Evolutionary conservation across 371 early-diverging fungal species (phyloP).

Genomic region (Apophysomyces elegans): DNA sequence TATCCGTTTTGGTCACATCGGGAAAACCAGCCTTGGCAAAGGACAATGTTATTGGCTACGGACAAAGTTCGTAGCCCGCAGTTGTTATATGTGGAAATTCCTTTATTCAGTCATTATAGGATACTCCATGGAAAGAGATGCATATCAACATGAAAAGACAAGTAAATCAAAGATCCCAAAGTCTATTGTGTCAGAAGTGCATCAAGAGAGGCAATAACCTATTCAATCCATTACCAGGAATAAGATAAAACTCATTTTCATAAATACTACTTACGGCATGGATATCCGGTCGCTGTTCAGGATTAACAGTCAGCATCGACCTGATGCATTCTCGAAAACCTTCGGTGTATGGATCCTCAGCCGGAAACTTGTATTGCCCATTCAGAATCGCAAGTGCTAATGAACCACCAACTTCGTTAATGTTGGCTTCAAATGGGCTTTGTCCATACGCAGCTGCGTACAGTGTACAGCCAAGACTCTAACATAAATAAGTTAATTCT

Average conservation of each 20-base stretch:
- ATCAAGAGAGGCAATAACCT: slow-evolving; percentile 16
- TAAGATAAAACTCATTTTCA: neutral
- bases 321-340: slow-evolving; percentile 62
- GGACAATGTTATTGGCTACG: too few species aligned
- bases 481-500: neutral
- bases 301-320: slow-evolving; percentile 66
- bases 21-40: too few species aligned
- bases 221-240: neutral
- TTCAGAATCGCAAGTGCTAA: slow-evolving; percentile 73
- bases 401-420: slow-evolving; percentile 71
- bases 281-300: slow-evolving; percentile 68
- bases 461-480: slow-evolving; percentile 69
- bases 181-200: neutral
- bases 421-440: slow-evolving; percentile 73
- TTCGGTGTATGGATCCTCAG: slow-evolving; percentile 55
- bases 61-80: too few species aligned
- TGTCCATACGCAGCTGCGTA: slow-evolving; percentile 74
- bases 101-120: too few species aligned
- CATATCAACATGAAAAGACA: neutral
- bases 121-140: too few species aligned
- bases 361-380: slow-evolving; percentile 61
- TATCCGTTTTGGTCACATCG: too few species aligned
- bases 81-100: too few species aligned
- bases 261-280: slow-evolving; percentile 29
- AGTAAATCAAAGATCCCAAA: neutral